Evolutionary conservation across 352 stramenopile species (phyloP).

Genomic region (Thalassiosira mediterranea): DNA sequence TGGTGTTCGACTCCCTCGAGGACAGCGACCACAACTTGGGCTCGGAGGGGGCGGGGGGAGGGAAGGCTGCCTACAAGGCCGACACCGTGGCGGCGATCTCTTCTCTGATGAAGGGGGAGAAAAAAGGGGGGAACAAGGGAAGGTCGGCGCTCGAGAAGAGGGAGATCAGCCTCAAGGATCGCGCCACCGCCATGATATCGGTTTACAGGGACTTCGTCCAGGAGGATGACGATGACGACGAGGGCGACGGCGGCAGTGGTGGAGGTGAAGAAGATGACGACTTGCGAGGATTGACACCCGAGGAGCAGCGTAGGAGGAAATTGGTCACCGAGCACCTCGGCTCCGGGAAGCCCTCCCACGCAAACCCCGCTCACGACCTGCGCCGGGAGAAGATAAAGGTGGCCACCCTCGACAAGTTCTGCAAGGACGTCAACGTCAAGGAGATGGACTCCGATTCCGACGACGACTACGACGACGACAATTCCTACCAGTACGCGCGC

Average conservation of each 20-base stretch:
- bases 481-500: not conserved
- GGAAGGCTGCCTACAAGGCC: conserved; percentile 20
- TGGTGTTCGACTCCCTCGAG: not conserved
- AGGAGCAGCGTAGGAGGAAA: too few relatives aligned
- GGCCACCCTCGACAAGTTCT: conserved; percentile 42
- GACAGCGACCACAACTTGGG: not conserved
- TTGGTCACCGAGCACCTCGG: too few relatives aligned
- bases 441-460: conserved; percentile 16
- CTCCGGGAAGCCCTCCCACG: too few relatives aligned
- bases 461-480: conserved; percentile 17
- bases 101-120: conserved; percentile 8
- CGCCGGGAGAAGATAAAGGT: conserved; percentile 23
- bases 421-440: conserved; percentile 15
- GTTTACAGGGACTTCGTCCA: conserved; percentile 39
- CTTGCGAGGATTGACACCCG: not conserved
- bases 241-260: not conserved
- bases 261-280: not conserved
- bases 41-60: not conserved
- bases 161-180: conserved; percentile 30
- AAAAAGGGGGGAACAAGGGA: not conserved
- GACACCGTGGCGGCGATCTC: conserved; percentile 29
- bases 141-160: not conserved
- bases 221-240: conserved; percentile 9
- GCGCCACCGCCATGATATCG: conserved; percentile 20
- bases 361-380: not conserved